A percentile compares a stretch with the other conserved stretches of the same genome.
Conservation (phyloP, 208 protist species). For the Trypanosoma platydactyli region DNA sequence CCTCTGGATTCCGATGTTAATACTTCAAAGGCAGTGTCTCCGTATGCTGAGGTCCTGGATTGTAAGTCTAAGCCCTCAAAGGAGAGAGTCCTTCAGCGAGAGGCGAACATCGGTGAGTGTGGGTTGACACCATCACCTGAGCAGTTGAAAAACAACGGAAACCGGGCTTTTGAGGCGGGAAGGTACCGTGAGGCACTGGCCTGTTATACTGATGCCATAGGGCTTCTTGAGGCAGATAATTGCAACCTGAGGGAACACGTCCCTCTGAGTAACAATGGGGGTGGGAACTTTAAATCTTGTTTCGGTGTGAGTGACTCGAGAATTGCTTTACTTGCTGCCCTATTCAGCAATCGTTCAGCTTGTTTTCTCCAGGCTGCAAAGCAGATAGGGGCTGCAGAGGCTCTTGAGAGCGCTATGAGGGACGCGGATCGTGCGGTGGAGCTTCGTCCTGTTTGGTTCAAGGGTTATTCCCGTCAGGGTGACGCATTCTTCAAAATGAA, state of each 20-base stretch:
- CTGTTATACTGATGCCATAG: constrained; percentile 87
- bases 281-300: neutral
- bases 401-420: constrained; percentile 72
- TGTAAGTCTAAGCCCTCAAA: constrained; percentile 4
- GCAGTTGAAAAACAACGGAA: constrained; percentile 86
- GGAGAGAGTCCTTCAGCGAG: neutral
- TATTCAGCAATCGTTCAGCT: constrained; percentile 95
- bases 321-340: constrained; percentile 59
- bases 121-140: constrained; percentile 31
- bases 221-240: constrained; percentile 38
- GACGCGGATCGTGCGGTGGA: constrained; percentile 88
- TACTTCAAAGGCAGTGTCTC: constrained; percentile 13
- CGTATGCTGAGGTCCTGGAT: neutral
- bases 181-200: constrained; percentile 74
- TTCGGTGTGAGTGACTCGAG: constrained; percentile 7
- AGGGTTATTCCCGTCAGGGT: constrained; percentile 91
- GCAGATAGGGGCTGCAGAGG: constrained; percentile 45
- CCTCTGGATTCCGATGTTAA: constrained; percentile 7
- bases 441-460: constrained; percentile 92
- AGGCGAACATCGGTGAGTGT: constrained; percentile 2
- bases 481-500: constrained; percentile 85
- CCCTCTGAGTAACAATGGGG: neutral
- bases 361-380: constrained; percentile 75
- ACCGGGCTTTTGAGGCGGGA: constrained; percentile 84
- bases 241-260: constrained; percentile 14